Evolutionary conservation across 768 basidiomycete species (phyloP).

Genomic region (Nidularia pulvinata): DNA sequence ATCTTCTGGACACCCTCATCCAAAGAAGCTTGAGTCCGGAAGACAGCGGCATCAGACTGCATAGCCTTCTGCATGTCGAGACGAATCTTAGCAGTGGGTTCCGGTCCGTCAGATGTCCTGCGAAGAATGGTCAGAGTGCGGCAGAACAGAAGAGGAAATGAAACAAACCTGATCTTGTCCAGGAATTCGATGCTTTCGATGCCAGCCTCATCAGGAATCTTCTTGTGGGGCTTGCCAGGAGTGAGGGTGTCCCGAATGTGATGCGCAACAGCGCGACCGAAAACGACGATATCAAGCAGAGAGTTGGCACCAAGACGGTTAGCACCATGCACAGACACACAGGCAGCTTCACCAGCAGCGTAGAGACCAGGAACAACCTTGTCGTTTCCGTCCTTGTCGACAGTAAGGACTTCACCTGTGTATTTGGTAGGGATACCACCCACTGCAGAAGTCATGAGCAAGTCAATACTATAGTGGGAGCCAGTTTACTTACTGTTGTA

Average conservation of each 20-base stretch:
- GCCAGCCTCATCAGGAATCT: conserved; percentile 85
- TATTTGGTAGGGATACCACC: conserved; percentile 99
- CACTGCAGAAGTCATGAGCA: conserved; percentile 51
- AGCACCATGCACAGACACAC: conserved; percentile 98
- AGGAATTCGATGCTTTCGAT: conserved; percentile 82
- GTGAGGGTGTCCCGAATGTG: conserved; percentile 92
- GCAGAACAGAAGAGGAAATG: not conserved
- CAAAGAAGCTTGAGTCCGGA: conserved; percentile 87
- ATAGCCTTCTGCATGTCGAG: conserved; percentile 99
- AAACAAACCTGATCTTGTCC: conserved; percentile 74
- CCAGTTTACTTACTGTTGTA: conserved; percentile 82
- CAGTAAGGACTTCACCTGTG: conserved; percentile 94
- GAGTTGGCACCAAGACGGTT: conserved; percentile 99
- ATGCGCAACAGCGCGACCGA: conserved; percentile 98
- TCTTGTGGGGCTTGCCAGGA: conserved; percentile 90
- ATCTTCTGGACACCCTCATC: conserved; percentile 94
- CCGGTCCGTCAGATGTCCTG: conserved; percentile 77
- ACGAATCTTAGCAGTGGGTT: conserved; percentile 88
- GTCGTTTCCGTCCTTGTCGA: conserved; percentile 89
- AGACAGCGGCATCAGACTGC: conserved; percentile 98
- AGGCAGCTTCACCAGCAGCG: conserved; percentile 98
- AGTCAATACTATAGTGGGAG: not conserved
- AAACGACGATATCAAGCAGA: conserved; percentile 97
- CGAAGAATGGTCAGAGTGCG: conserved; percentile 3
- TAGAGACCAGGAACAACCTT: conserved; percentile 95